A percentile compares a stretch with the other conserved stretches of the same genome.
Evolutionary conservation across 495 filamentous ascomycete species (phyloP).

Genomic region (Penicillium bovifimosum): DNA sequence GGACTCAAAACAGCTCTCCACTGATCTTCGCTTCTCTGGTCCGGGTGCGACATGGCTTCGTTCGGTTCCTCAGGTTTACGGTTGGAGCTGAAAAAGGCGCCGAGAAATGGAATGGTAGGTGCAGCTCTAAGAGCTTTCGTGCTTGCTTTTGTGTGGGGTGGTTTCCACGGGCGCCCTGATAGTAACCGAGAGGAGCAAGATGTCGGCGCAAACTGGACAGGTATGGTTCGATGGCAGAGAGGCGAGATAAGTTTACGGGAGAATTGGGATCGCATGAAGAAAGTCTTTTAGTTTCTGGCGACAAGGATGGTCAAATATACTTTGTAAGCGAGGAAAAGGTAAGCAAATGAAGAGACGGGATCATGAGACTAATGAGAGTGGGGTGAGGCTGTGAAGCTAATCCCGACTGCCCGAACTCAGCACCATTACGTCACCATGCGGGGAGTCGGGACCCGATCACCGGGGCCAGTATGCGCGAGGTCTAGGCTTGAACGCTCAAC

Average conservation of each 20-base stretch:
- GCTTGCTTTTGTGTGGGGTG: slow-evolving; percentile 31
- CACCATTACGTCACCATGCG: slow-evolving; percentile 27
- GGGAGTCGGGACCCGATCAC: slow-evolving; percentile 4
- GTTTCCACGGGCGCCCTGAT: slow-evolving; percentile 20
- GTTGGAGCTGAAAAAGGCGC: slow-evolving; percentile 68
- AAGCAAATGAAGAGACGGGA: neutral
- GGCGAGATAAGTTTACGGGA: slow-evolving; percentile 44
- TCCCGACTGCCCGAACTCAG: neutral
- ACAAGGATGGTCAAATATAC: neutral
- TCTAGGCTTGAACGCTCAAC: neutral
- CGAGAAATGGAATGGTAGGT: slow-evolving; percentile 69
- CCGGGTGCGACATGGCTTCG: slow-evolving; percentile 69
- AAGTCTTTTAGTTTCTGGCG: neutral
- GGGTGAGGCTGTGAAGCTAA: slow-evolving; percentile 6
- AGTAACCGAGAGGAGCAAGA: slow-evolving; percentile 17
- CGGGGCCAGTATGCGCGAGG: neutral
- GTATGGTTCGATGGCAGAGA: slow-evolving; percentile 18
- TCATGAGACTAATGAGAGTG: too few relatives aligned
- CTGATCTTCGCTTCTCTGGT: slow-evolving; percentile 72
- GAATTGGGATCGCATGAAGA: slow-evolving; percentile 27
- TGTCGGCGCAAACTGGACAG: slow-evolving; percentile 28
- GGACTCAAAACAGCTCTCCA: slow-evolving; percentile 80
- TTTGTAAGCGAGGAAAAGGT: neutral
- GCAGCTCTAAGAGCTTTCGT: slow-evolving; percentile 49
- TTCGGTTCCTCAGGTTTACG: slow-evolving; percentile 30